phyloP scores from a whole-genome alignment of 805 yeast species.

The Candida ortonii region DNA sequence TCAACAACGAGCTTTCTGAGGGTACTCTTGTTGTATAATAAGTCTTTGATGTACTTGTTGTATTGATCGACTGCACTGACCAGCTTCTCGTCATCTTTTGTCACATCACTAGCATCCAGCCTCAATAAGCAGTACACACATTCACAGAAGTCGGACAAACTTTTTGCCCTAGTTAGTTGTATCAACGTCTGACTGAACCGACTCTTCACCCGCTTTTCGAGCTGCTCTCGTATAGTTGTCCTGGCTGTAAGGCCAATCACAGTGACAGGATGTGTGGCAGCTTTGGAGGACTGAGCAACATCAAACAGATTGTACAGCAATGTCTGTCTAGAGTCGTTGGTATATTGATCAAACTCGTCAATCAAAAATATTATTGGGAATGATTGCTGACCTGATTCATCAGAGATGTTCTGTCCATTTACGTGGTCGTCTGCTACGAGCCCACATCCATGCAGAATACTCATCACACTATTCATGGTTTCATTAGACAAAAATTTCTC shows the following conservation, averaged over 20 bases:
- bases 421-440: conserved; percentile 14
- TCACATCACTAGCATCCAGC: conserved; percentile 21
- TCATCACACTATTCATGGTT: conserved; percentile 58
- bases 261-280: conserved; percentile 58
- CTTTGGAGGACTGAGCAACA: conserved; percentile 57
- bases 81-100: conserved; percentile 6
- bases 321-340: conserved; percentile 72
- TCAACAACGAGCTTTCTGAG: conserved; percentile 38
- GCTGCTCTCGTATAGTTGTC: conserved; percentile 69
- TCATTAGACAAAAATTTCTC: conserved; percentile 37
- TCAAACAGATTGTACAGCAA: conserved; percentile 85
- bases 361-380: conserved; percentile 72
- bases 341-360: conserved; percentile 83
- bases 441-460: conserved; percentile 44
- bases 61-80: conserved; percentile 2
- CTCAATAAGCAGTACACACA: conserved; percentile 35
- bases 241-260: conserved; percentile 79
- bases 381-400: conserved; percentile 18
- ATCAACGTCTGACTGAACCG: conserved; percentile 82
- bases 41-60: conserved; percentile 37
- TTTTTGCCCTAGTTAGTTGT: conserved; percentile 49
- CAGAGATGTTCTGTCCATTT: too few species aligned
- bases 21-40: conserved; percentile 29
- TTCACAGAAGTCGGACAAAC: conserved; percentile 48
- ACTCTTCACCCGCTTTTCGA: conserved; percentile 89